These are phyloP conservation scores for Gossypioides kirkii DNA, from an alignment of 345 rosid genomes.

Conservation along the genomic window DNA sequence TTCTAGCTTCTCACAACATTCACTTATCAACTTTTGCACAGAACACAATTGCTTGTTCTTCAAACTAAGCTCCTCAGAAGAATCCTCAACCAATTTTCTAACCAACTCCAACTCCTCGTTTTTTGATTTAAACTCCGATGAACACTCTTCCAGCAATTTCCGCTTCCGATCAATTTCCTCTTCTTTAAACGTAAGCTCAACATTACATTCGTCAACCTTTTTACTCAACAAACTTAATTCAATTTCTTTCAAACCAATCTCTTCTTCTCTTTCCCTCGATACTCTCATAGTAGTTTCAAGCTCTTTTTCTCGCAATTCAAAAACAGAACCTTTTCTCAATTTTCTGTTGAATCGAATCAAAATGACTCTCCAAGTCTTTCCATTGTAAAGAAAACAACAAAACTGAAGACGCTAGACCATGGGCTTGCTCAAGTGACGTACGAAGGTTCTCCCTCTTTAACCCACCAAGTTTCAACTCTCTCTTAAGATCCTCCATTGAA, in stretches of 20 bases:
- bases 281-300: background rate
- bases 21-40: background rate
- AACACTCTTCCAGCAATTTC: background rate
- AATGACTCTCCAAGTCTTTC: conserved; percentile 30
- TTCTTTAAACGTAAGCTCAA: background rate
- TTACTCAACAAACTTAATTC: background rate
- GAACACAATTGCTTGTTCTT: conserved; percentile 13
- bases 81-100: background rate
- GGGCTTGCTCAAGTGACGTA: conserved; percentile 17
- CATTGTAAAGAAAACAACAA: conserved; percentile 22
- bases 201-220: background rate
- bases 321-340: conserved; percentile 1
- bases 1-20: conserved; percentile 11
- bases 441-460: conserved; percentile 18
- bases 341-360: conserved; percentile 1
- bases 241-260: conserved; percentile 13
- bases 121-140: background rate
- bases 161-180: background rate
- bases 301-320: background rate
- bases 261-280: background rate
- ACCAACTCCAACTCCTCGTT: background rate
- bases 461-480: conserved; percentile 9
- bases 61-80: background rate
- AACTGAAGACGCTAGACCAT: conserved; percentile 24
- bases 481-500: background rate